Base-by-base conservation (phyloP, 306 rosid genomes). In the Arachis stenosperma region DNA sequence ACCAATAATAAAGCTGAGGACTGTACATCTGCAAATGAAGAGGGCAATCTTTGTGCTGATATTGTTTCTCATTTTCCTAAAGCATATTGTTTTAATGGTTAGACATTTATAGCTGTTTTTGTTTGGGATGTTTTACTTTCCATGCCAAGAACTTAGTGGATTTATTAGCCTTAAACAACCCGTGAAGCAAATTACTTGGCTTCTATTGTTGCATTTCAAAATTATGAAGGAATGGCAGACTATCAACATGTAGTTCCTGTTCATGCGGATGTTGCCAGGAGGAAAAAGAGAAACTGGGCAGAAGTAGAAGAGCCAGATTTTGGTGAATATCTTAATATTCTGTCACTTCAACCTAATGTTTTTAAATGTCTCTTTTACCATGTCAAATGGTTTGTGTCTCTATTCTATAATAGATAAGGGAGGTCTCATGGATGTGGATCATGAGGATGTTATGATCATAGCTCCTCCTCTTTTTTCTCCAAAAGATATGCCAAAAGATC, bases 201-300 rank as follows among this genome's bases (percentile, higher is more conserved):
- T 75, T 12, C 7, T 78, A 47, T 75, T 29, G 36, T 55, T 67
- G 51, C 66, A 43, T 39, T 67, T 70, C 54, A 4, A 79, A 64
- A 63, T 73, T 57, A 13, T 75, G 36, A 76, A 89, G 98, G 98
- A 65, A 93, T 93, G 98, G 85, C 59, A 3, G 98, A 93, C 77
- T 93, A 93, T 88, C 98, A 93, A 81, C 93, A 90, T 57, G 96
- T 90, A 65, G 70, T 90, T 85, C 86, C 97, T 51, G 86, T 85
- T 68, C 98, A 93, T 80, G 96, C 89, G n/a, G 87, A 91, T 77
- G 82, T 75, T 86, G 87, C 97, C 1, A 61, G 60, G 12, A 85
- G 81, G 78, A 90, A 84, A 75, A 90, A 85, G 86, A 79, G 96
- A 71, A 86, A 61, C 22, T 84, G 83, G 96, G 68, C 83, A 7